Conservation (phyloP, 2,329 filamentous ascomycete species). For the Phyllachora maydis region DNA sequence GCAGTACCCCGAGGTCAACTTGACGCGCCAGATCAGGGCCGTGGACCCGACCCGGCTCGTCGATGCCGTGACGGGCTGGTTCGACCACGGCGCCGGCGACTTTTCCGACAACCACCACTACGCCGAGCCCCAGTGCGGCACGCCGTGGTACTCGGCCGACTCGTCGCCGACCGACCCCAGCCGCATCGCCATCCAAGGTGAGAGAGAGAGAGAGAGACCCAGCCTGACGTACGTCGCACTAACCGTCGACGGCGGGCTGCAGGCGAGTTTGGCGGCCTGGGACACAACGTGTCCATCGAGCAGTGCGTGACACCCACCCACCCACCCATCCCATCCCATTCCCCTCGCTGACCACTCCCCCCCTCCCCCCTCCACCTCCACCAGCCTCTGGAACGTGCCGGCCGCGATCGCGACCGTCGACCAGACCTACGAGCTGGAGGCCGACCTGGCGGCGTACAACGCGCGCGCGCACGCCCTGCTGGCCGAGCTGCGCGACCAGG, state of each 20-base stretch:
- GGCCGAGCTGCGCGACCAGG: slow-evolving; percentile 37
- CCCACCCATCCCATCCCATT: not conserved
- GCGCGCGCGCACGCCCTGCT: slow-evolving; percentile 40
- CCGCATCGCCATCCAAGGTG: slow-evolving; percentile 47
- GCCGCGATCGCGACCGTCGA: slow-evolving; percentile 37
- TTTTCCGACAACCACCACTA: slow-evolving; percentile 54
- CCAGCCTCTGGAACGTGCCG: slow-evolving; percentile 42
- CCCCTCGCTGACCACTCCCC: not conserved
- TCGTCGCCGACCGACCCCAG: slow-evolving; percentile 32
- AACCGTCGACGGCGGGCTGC: too few relatives aligned
- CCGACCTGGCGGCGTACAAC: slow-evolving; percentile 39
- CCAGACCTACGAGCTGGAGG: slow-evolving; percentile 46
- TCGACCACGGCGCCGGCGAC: slow-evolving; percentile 47
- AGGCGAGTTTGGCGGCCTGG: slow-evolving; percentile 55
- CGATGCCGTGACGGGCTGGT: slow-evolving; percentile 43
- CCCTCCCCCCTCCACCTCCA: too few relatives aligned
- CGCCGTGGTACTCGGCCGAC: slow-evolving; percentile 40
- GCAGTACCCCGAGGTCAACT: slow-evolving; percentile 30
- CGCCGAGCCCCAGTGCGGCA: slow-evolving; percentile 48
- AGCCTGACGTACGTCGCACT: too few relatives aligned
- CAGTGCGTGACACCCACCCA: slow-evolving; percentile 29
- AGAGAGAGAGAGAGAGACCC: too few relatives aligned
- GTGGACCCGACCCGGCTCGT: slow-evolving; percentile 45
- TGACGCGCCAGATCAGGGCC: slow-evolving; percentile 30
- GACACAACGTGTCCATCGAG: slow-evolving; percentile 39